Evolutionary conservation across 768 basidiomycete species (phyloP).

Genomic region (Suillus americanus): DNA sequence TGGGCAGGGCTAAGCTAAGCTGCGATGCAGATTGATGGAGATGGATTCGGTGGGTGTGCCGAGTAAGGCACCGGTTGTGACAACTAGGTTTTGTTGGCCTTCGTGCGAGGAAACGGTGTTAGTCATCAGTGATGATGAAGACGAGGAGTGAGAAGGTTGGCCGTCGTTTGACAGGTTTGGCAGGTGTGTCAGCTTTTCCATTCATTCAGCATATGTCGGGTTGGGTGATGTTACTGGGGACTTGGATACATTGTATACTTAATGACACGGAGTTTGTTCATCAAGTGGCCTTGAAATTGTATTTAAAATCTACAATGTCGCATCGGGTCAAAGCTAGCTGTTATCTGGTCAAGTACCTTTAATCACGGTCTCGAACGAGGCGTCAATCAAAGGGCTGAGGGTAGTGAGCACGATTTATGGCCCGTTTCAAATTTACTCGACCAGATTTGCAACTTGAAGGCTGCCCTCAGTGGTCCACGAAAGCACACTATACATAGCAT

Average conservation of each 20-base stretch:
- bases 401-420: background rate
- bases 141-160: conserved; percentile 24
- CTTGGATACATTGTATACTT: conserved; percentile 3
- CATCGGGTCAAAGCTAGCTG: background rate
- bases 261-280: background rate
- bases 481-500: background rate
- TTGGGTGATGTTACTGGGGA: background rate
- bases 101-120: conserved; percentile 41
- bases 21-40: conserved; percentile 12
- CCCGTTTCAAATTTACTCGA: background rate
- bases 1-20: conserved; percentile 8
- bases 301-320: background rate
- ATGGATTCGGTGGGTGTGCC: conserved; percentile 1
- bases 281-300: background rate
- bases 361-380: background rate
- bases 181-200: conserved; percentile 9
- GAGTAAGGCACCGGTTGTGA: background rate
- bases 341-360: background rate
- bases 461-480: background rate
- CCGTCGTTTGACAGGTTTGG: background rate
- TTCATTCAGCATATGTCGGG: background rate
- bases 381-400: background rate
- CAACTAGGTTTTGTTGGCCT: conserved; percentile 40
- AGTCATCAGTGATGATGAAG: conserved; percentile 52
- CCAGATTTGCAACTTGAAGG: background rate